Base-by-base conservation (phyloP, 2,329 filamentous ascomycete species). In the Ilyonectria destructans region DNA sequence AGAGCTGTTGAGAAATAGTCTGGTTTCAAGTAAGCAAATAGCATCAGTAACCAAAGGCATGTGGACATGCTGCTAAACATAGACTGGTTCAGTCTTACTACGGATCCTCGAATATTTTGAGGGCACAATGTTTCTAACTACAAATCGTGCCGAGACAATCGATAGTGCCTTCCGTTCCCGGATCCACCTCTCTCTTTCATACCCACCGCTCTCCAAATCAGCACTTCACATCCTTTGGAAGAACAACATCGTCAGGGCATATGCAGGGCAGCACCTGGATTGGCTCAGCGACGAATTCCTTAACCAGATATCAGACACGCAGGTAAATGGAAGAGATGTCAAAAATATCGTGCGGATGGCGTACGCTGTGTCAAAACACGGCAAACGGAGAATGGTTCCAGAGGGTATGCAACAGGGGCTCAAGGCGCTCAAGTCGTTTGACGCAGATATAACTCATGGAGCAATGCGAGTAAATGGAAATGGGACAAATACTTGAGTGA, bases 271-370 rank as follows among this genome's bases (percentile, higher is more conserved):
- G 1, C 23, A n/a, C 3, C 61, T 54, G 0, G 8, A 9, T 3
- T 64, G 54, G 61, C 43, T 58, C 2, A 64, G 10, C 7, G 12
- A 19, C 8, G 4, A 51, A 23, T 58, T 58, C 21, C 45, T 64
- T 19, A 33, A 52, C 0, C 7, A 19, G 8, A 6, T 64, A 19
- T 19, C 54, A 13, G 3, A 19, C 8, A 7, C 54, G 10, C 21
- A 21, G 7, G 46, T 54, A 1, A 64, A 58, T 33, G 61, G 61
- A 1, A 48, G 54, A 31, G 54, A 54, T 9, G 31, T 58, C 10
- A 54, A 64, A 21, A 64, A 64, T 17, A 64, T 52, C n/a, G 45
- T 64, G 12, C 35, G 46, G 2, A 58, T 64, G 33, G 54, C 54
- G 2, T 17, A 58, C 10, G 54, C 61, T 2, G 15, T 52, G 54